Base-by-base conservation (phyloP, 352 stramenopile genomes). In the Pythium guiyangense region DNA sequence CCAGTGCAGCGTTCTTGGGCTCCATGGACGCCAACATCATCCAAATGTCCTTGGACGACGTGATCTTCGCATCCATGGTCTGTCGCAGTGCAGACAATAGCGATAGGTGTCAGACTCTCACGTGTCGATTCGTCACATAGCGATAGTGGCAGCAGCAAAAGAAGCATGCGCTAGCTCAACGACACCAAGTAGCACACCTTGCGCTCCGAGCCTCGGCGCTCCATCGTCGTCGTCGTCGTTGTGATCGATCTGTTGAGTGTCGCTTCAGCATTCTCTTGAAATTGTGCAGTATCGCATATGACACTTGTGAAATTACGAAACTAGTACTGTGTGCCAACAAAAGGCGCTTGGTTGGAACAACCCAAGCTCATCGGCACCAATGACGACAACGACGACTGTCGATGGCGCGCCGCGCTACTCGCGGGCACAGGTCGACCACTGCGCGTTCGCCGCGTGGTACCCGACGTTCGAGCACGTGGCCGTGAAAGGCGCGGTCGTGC, bases 361-460 rank as follows among this genome's bases (percentile, higher is more conserved):
- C 0, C 25, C 26, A 57, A 34, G 8, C 18, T 15, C 1, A 25
- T 47, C n/a, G 3, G 18, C 42, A 20, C 6, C 25, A 18, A 59
- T 45, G 29, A 44, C 31, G 3, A 39, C 45, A 37, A 40, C 43
- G 6, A 42, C 34, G 22, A 17, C 22, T 31, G 49, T 35, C 14
- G 43, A 54, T 6, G 31, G n/a, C 25, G 44, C 59, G 54, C 73
- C 78, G 20, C n/a, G 42, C 22, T 94, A 92, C 67, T 70, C 86
- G 59, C 59, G 70, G 29, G 59, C 60, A 52, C 86, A 95, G 26
- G 84, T 95, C 35, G 77, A 95, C 67, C 69, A 90, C 67, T 95
- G 86, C 66, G 73, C 79, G 43, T 93, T 92, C 66, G 59, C 71
- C 4, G 51, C 70, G 10, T 95, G 86, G 86, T 92, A 90, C 52